Evolutionary conservation across 1,284 basidiomycete species (phyloP).

Genomic region (Cutaneotrichosporon dermatis): DNA sequence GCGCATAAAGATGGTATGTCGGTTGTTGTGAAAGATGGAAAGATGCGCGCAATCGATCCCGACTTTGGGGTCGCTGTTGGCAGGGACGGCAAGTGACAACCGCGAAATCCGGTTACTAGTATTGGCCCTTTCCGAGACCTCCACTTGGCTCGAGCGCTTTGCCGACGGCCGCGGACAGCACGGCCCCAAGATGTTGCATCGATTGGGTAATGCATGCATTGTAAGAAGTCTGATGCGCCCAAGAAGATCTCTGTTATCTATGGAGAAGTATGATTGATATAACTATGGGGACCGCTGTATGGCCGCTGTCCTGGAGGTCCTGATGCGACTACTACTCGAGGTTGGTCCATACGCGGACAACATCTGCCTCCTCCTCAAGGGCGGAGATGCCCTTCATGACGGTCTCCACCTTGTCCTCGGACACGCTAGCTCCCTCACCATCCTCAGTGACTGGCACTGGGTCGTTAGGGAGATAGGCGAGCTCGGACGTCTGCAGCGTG

Average conservation of each 20-base stretch:
- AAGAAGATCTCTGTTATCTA: background rate
- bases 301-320: no score
- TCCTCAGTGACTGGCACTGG: conserved; percentile 28
- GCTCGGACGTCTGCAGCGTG: conserved; percentile 30
- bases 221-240: no score
- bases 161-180: no score
- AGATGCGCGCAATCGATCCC: no score
- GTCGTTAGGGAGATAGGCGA: conserved; percentile 37
- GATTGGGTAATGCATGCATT: no score
- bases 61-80: no score
- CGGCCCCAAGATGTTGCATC: no score
- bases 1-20: background rate
- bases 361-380: conserved; percentile 43
- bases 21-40: no score
- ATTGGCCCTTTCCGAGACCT: background rate
- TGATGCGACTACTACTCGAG: conserved; percentile 13
- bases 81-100: no score
- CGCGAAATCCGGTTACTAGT: background rate
- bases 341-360: conserved; percentile 47
- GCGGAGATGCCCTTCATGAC: conserved; percentile 28
- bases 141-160: no score
- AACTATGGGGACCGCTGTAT: background rate
- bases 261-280: background rate
- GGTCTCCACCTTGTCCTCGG: conserved; percentile 34
- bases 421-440: conserved; percentile 18